A percentile compares a stretch with the other conserved stretches of the same genome.
Evolutionary conservation across 208 protist species (phyloP).

Genomic region (Herpetomonas samuelpessoai): DNA sequence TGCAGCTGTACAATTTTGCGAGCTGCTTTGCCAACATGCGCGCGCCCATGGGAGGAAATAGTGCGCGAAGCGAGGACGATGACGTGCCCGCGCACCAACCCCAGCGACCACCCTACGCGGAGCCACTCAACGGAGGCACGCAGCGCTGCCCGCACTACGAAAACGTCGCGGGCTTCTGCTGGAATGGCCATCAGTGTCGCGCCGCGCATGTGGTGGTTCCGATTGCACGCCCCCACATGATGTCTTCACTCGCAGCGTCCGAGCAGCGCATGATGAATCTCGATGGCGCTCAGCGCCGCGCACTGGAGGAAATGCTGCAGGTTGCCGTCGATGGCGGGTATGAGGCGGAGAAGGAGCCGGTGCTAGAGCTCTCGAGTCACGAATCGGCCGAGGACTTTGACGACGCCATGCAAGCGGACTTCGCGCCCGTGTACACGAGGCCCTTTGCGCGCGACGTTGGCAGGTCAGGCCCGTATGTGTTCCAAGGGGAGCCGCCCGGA

Average conservation of each 20-base stretch:
- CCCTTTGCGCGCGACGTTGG: too few species aligned
- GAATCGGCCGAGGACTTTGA: background rate
- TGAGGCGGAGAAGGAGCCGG: background rate
- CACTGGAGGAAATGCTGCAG: background rate
- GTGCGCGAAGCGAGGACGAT: constrained; percentile 3
- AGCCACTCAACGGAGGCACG: background rate
- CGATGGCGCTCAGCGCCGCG: background rate
- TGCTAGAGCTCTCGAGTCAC: background rate
- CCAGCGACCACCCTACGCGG: background rate
- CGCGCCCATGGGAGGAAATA: background rate
- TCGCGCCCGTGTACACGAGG: background rate
- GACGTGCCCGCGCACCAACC: too few species aligned
- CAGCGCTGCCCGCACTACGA: background rate
- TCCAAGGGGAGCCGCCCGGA: too few species aligned
- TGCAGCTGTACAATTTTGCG: constrained; percentile 22
- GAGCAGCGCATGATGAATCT: background rate
- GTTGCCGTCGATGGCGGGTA: background rate
- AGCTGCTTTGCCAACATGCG: constrained; percentile 13
- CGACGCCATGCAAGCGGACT: background rate
- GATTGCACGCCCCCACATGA: background rate
- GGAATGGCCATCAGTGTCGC: constrained; percentile 16
- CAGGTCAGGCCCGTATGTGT: too few species aligned
- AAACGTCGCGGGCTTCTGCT: constrained; percentile 2
- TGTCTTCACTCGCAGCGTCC: background rate
- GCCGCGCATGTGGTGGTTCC: background rate